Base-by-base conservation (phyloP, 2,329 filamentous ascomycete species). In the Aureobasidium uvarum region DNA sequence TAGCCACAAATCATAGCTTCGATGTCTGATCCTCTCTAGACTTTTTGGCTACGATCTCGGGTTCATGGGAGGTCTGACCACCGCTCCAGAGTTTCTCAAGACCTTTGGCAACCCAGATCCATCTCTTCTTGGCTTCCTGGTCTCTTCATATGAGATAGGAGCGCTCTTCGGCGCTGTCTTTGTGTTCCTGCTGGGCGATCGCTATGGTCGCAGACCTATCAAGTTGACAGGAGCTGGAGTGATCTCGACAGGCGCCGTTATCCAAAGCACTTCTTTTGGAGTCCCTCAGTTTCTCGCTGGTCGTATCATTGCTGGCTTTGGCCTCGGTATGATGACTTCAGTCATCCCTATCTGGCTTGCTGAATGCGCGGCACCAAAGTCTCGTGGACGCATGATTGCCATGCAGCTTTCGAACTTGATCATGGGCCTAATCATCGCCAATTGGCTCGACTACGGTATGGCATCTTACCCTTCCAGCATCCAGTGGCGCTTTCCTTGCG, bases 281-380 rank as follows among this genome's bases (percentile, higher is more conserved):
- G 38, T 28, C 6, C 7, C 78, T 2, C 81, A 83, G 66, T 74
- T 83, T 63, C 79, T 83, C 43, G 73, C 81, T 38, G 81, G 80
- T 23, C 79, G 81, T 64, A 70, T 82, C 23, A 71, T 83, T 16
- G 78, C 79, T 31, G 81, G 81, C 43, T 75, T 81, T 62, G 81
- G 81, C 25, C 81, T 81, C 20, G 69, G 81, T 28, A 75, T 83
- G 72, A 83, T 83, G 67, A 82, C 81, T 1, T 80, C 79, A 0
- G 82, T 80, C 0, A 81, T 84, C 18, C 82, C 81, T 13, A 82
- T 78, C 14, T 83, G 79, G 78, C 80, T 83, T 65, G 78, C 77
- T 1, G 81, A 83, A 71, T 83, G 80, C 60, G 81, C 80, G 50
- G 80, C 81, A 67, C 77, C 80, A 8, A 80, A 84, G 67, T 76